Conservation (phyloP, 345 rosid genomes). For the Gossypium ekmanianum region DNA sequence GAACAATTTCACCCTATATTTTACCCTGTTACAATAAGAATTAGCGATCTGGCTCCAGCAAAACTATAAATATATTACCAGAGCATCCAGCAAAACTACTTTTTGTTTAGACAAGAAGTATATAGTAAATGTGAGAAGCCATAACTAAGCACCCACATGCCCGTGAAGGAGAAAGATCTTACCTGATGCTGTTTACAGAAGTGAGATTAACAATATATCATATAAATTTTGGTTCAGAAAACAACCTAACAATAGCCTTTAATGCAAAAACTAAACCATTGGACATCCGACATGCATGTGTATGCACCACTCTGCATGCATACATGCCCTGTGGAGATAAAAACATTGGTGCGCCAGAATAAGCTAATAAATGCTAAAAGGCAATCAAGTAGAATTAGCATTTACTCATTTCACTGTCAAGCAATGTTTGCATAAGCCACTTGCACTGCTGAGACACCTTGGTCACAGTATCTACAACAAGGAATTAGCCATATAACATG, state of each 20-base stretch:
- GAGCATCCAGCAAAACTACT: background rate
- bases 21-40: background rate
- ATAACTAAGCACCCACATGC: background rate
- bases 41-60: background rate
- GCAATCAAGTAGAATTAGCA: background rate
- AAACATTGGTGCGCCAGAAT: background rate
- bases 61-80: no score
- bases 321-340: background rate
- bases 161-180: background rate
- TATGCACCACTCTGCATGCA: background rate
- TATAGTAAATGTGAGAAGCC: background rate
- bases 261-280: background rate
- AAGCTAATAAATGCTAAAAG: conserved; percentile 1
- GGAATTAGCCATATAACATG: background rate
- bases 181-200: background rate
- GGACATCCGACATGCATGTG: no score
- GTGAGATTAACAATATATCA: background rate
- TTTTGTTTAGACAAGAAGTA: background rate
- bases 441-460: conserved; percentile 9
- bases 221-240: background rate
- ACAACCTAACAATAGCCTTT: conserved; percentile 1
- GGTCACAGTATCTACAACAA: background rate
- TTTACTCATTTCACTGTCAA: conserved; percentile 8
- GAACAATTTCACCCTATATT: background rate
- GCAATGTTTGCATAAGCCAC: background rate